Percentiles rank a stretch among this genome's conserved stretches.
Evolutionary conservation across 306 rosid species (phyloP).

Genomic region (Amphicarpaea edgeworthii): DNA sequence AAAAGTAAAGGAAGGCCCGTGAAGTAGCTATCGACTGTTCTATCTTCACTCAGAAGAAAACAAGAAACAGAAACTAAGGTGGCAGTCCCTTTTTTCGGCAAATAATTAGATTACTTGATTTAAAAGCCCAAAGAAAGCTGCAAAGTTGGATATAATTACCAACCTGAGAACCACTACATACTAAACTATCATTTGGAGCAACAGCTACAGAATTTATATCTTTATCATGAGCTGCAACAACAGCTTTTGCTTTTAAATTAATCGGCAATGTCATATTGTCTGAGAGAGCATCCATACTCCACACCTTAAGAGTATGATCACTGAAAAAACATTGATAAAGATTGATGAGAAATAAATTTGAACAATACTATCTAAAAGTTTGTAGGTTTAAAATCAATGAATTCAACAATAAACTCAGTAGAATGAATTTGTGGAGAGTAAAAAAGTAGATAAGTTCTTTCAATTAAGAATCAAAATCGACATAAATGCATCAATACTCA

Average conservation of each 20-base stretch:
- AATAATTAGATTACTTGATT: constrained; percentile 26
- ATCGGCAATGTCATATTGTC: constrained; percentile 55
- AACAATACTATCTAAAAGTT: neutral
- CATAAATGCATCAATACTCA: constrained; percentile 51
- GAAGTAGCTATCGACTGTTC: neutral
- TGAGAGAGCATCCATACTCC: constrained; percentile 77
- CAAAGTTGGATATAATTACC: constrained; percentile 45
- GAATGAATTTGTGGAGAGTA: neutral
- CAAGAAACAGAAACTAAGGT: neutral
- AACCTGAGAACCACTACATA: constrained; percentile 98
- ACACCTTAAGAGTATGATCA: constrained; percentile 91
- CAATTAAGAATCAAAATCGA: neutral
- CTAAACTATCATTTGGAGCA: constrained; percentile 95
- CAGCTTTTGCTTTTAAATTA: constrained; percentile 86
- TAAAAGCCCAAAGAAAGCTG: constrained; percentile 23
- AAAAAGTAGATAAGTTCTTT: constrained; percentile 3
- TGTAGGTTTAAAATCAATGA: neutral
- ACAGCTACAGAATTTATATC: constrained; percentile 95
- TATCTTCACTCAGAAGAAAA: constrained; percentile 23
- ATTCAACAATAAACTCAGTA: constrained; percentile 1
- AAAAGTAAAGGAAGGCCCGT: neutral
- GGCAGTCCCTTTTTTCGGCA: neutral
- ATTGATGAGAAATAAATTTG: constrained; percentile 36
- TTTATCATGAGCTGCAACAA: constrained; percentile 95
- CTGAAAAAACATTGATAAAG: constrained; percentile 52